Percentiles rank a stretch among this genome's conserved stretches.
phyloP scores from a whole-genome alignment of 208 protist genomes.

The Tritrichomonas musculus region DNA sequence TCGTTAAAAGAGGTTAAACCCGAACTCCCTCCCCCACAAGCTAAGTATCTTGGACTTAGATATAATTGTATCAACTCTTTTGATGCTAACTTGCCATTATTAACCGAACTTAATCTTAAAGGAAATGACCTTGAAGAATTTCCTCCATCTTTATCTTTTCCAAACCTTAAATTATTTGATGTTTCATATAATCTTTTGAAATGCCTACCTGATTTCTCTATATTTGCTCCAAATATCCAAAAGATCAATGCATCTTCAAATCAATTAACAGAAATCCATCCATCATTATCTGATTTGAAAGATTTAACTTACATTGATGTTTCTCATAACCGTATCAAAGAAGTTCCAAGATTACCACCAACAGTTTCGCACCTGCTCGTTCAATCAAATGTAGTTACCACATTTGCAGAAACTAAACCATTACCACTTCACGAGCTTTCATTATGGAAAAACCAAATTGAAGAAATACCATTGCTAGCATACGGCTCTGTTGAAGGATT shows the following conservation, averaged over 20 bases:
- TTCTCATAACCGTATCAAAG: constrained; percentile 21
- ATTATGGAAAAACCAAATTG: not conserved
- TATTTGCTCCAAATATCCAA: not conserved
- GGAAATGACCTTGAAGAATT: not conserved
- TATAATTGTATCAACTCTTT: not conserved
- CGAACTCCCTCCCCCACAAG: no score
- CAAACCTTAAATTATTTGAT: not conserved
- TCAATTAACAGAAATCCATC: not conserved
- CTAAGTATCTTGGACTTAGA: not conserved
- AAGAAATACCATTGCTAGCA: not conserved
- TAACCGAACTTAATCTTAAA: not conserved
- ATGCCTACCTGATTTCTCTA: not conserved
- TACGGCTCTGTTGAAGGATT: not conserved
- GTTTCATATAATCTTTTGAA: not conserved
- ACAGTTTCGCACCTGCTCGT: not conserved
- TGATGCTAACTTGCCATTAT: not conserved
- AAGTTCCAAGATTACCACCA: not conserved
- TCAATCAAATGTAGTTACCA: not conserved
- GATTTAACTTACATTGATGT: not conserved
- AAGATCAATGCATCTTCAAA: not conserved
- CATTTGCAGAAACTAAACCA: not conserved
- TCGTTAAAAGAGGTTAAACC: no score
- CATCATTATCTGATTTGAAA: not conserved
- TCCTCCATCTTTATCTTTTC: not conserved
- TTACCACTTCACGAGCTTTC: not conserved